Conservation (phyloP, 345 rosid species). For the Aquilaria malaccensis region DNA sequence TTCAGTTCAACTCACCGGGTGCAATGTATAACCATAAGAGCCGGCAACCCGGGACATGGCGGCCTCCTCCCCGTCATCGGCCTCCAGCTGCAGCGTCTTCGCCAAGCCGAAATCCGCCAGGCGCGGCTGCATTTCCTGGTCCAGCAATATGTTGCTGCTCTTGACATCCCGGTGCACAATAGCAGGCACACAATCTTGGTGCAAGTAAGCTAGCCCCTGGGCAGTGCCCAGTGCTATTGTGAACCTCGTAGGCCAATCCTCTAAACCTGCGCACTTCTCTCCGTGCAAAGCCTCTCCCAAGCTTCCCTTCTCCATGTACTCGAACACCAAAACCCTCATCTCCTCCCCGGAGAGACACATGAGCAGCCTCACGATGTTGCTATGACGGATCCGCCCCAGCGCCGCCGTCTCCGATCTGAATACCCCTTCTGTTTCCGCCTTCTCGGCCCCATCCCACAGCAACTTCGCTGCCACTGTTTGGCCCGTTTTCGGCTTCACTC, state of each 20-base stretch:
- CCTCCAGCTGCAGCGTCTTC: conserved; percentile 33
- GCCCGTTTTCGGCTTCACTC: conserved; percentile 41
- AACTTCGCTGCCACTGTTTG: conserved; percentile 62
- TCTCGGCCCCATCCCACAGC: conserved; percentile 27
- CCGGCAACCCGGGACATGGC: conserved; percentile 55
- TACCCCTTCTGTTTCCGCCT: conserved; percentile 24
- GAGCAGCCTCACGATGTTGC: conserved; percentile 52
- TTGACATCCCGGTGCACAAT: conserved; percentile 80
- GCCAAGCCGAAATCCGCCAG: conserved; percentile 84
- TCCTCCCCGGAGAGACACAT: conserved; percentile 44
- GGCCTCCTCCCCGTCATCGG: conserved; percentile 8
- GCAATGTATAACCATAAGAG: conserved; percentile 81
- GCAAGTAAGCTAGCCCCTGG: conserved; percentile 65
- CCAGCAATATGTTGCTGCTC: conserved; percentile 68
- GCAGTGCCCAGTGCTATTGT: conserved; percentile 54
- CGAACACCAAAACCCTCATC: conserved; percentile 44
- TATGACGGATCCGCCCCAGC: conserved; percentile 54
- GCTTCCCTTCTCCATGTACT: conserved; percentile 75
- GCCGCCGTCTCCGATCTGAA: conserved; percentile 57
- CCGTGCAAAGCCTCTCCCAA: conserved; percentile 59
- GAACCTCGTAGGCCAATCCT: conserved; percentile 44
- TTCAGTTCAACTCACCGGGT: conserved; percentile 40
- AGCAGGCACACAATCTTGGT: conserved; percentile 59
- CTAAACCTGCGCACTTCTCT: conserved; percentile 19
- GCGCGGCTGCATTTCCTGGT: conserved; percentile 47